Conservation (phyloP, 1,139 yeast species). For the Taphrina deformans region DNA sequence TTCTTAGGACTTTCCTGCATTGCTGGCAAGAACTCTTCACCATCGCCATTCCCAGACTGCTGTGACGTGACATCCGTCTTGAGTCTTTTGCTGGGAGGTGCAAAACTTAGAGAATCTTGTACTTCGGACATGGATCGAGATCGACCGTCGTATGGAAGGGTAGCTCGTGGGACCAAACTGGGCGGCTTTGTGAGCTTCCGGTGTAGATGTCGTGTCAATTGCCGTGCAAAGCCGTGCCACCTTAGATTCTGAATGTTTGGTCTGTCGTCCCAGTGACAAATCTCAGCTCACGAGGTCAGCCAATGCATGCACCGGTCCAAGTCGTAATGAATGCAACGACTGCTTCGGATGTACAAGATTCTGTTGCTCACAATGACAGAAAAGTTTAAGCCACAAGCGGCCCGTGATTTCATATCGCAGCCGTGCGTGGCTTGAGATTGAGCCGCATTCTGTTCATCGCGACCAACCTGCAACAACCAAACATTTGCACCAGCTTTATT, state of each 20-base stretch:
- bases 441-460: background rate
- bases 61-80: background rate
- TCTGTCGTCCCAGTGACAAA: background rate
- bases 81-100: background rate
- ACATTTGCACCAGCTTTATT: too few relatives aligned
- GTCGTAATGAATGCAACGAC: too few relatives aligned
- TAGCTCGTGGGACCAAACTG: background rate
- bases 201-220: background rate
- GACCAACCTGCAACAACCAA: too few relatives aligned
- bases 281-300: too few relatives aligned
- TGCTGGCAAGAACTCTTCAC: background rate
- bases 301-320: too few relatives aligned
- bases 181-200: background rate
- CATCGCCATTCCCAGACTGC: background rate
- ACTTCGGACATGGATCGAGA: background rate
- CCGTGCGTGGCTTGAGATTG: slow-evolving; percentile 2
- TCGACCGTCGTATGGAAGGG: background rate
- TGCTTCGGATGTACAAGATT: too few relatives aligned
- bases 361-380: background rate
- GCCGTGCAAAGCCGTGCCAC: background rate
- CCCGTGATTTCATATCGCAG: slow-evolving; percentile 3
- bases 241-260: background rate
- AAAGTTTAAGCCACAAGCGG: slow-evolving; percentile 3
- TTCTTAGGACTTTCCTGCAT: background rate
- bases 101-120: background rate